Conservation (phyloP, 2,329 filamentous ascomycete genomes). For the Parascedosporium putredinis region DNA sequence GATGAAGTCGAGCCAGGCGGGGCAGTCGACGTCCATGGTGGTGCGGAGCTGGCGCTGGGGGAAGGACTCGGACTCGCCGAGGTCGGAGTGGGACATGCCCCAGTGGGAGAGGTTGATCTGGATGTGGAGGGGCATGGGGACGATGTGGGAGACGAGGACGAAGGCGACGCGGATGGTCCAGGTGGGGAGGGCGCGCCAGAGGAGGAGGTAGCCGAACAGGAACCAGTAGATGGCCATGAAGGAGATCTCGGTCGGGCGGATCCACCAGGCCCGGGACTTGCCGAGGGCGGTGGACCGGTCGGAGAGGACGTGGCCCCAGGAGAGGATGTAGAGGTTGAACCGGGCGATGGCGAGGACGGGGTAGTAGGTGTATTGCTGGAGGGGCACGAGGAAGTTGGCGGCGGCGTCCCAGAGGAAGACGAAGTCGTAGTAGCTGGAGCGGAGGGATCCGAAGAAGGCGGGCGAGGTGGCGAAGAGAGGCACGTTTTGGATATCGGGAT, state of each 20-base stretch:
- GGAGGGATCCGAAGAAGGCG: slow-evolving; percentile 53
- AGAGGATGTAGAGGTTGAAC: slow-evolving; percentile 62
- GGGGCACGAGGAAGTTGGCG: slow-evolving; percentile 47
- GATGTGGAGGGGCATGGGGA: slow-evolving; percentile 59
- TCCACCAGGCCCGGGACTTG: slow-evolving; percentile 50
- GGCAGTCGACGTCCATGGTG: slow-evolving; percentile 66
- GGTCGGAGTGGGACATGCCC: slow-evolving; percentile 58
- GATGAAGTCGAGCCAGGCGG: slow-evolving; percentile 60
- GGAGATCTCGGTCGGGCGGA: slow-evolving; percentile 53
- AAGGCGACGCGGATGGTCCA: slow-evolving; percentile 48
- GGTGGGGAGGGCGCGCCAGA: slow-evolving; percentile 50
- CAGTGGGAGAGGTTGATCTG: slow-evolving; percentile 66
- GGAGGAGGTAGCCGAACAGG: slow-evolving; percentile 55
- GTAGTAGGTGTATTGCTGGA: slow-evolving; percentile 60
- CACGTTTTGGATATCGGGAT: slow-evolving; percentile 54
- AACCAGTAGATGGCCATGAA: slow-evolving; percentile 58
- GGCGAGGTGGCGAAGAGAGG: slow-evolving; percentile 60
- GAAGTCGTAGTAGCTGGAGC: slow-evolving; percentile 50
- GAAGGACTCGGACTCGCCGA: slow-evolving; percentile 56
- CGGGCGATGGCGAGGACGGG: slow-evolving; percentile 56
- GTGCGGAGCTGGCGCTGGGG: slow-evolving; percentile 60
- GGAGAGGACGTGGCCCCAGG: slow-evolving; percentile 54
- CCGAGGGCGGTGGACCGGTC: slow-evolving; percentile 45
- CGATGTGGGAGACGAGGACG: slow-evolving; percentile 52
- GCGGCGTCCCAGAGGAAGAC: slow-evolving; percentile 52